phyloP scores from a whole-genome alignment of 495 filamentous ascomycete species.

The Penicillium arizonense region DNA sequence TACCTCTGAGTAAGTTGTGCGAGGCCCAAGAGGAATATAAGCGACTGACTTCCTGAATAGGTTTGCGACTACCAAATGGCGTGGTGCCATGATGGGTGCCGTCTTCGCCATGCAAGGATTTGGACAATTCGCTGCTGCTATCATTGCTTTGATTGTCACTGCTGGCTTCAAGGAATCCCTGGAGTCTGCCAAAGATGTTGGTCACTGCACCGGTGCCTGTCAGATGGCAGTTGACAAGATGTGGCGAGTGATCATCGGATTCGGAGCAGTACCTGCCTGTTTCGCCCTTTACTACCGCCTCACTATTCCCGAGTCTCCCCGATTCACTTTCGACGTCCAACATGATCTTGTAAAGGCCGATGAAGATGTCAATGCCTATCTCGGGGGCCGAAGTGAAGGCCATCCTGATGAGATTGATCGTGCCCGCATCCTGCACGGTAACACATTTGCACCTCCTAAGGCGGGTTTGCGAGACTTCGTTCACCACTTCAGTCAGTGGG shows the following conservation, averaged over 20 bases:
- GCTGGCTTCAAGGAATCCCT: conserved; percentile 73
- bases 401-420: conserved; percentile 61
- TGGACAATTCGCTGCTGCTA: conserved; percentile 69
- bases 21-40: too few relatives aligned
- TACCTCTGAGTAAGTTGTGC: conserved; percentile 63
- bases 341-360: conserved; percentile 68
- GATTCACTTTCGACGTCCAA: conserved; percentile 81
- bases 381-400: conserved; percentile 55
- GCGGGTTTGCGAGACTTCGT: conserved; percentile 67
- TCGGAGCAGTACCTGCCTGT: conserved; percentile 75
- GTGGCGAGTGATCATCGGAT: conserved; percentile 77
- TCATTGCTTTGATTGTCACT: conserved; percentile 69
- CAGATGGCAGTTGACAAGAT: conserved; percentile 76
- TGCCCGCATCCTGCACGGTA: conserved; percentile 44
- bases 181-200: conserved; percentile 40
- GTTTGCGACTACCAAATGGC: conserved; percentile 81
- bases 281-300: conserved; percentile 82
- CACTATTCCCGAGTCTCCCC: conserved; percentile 81
- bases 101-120: conserved; percentile 86
- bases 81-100: conserved; percentile 85
- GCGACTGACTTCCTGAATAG: conserved; percentile 30
- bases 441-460: conserved; percentile 52
- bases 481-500: conserved; percentile 62
- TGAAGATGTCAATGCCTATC: conserved; percentile 64
- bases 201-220: conserved; percentile 62